A percentile compares a stretch with the other conserved stretches of the same genome.
These are phyloP conservation scores for Articulospora tetracladia DNA, from an alignment of 495 filamentous ascomycete species.

Conservation along the genomic window DNA sequence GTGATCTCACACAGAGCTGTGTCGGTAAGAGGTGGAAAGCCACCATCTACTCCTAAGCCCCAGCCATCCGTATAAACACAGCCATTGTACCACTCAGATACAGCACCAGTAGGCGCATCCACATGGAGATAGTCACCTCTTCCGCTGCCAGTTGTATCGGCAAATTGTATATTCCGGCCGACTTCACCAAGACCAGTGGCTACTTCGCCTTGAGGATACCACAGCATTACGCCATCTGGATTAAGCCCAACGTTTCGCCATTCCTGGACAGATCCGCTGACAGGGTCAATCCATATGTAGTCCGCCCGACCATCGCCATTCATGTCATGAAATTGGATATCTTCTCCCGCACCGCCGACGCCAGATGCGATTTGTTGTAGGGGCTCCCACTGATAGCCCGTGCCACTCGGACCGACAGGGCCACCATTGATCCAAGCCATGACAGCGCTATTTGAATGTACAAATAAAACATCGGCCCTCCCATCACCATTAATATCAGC, in stretches of 20 bases:
- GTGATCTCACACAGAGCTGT: too few species aligned
- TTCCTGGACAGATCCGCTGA: constrained; percentile 5
- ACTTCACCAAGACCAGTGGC: neutral
- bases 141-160: neutral
- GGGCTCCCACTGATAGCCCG: neutral
- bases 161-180: neutral
- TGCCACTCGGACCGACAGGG: neutral
- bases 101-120: neutral
- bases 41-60: too few species aligned
- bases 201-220: too few species aligned
- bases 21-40: too few species aligned
- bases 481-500: constrained; percentile 29
- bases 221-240: too few species aligned
- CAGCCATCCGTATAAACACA: too few species aligned
- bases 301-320: neutral
- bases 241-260: constrained; percentile 3
- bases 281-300: constrained; percentile 17
- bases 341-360: neutral
- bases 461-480: constrained; percentile 25
- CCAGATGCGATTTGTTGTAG: neutral
- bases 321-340: neutral
- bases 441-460: neutral
- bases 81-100: neutral
- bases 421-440: neutral
- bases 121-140: neutral